phyloP scores from a whole-genome alignment of 2,329 filamentous ascomycete genomes.

The Thelonectria rubi region DNA sequence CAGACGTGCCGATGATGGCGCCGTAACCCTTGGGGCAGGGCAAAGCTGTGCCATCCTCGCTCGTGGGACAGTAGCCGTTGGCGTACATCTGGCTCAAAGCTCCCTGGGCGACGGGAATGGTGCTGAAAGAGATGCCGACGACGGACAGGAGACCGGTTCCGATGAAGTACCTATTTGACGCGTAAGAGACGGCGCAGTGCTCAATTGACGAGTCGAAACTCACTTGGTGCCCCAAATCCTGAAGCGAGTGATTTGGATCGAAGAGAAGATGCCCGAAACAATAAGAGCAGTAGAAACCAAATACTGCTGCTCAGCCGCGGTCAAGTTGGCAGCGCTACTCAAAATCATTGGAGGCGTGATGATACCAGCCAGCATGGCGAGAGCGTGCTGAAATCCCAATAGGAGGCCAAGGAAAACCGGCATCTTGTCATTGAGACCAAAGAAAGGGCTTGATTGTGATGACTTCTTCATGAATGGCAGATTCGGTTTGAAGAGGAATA shows the following conservation, averaged over 20 bases:
- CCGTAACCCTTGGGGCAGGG: constrained; percentile 83
- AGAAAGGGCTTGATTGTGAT: constrained; percentile 72
- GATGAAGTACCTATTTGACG: constrained; percentile 69
- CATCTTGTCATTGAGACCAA: constrained; percentile 82
- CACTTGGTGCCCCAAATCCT: constrained; percentile 73
- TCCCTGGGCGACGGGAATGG: constrained; percentile 61
- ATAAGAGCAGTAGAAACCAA: constrained; percentile 82
- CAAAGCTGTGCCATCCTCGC: constrained; percentile 69
- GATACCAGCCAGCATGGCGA: constrained; percentile 79
- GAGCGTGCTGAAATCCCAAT: constrained; percentile 80
- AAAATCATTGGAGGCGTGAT: constrained; percentile 84
- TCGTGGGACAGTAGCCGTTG: constrained; percentile 72
- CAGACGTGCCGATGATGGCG: constrained; percentile 73
- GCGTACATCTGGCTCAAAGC: constrained; percentile 81
- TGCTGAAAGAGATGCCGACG: constrained; percentile 64
- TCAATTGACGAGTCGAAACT: constrained; percentile 33
- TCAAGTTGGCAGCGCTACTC: constrained; percentile 70
- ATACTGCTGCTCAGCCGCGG: constrained; percentile 71
- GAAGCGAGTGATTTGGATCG: constrained; percentile 80
- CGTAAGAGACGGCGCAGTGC: constrained; percentile 10
- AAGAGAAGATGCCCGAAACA: constrained; percentile 78
- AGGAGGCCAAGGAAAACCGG: constrained; percentile 78
- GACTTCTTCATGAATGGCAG: constrained; percentile 80
- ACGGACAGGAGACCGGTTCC: constrained; percentile 84
- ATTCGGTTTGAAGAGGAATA: constrained; percentile 82